Base-by-base conservation (phyloP, 2,329 filamentous ascomycete genomes). In the Scedosporium boydii region DNA sequence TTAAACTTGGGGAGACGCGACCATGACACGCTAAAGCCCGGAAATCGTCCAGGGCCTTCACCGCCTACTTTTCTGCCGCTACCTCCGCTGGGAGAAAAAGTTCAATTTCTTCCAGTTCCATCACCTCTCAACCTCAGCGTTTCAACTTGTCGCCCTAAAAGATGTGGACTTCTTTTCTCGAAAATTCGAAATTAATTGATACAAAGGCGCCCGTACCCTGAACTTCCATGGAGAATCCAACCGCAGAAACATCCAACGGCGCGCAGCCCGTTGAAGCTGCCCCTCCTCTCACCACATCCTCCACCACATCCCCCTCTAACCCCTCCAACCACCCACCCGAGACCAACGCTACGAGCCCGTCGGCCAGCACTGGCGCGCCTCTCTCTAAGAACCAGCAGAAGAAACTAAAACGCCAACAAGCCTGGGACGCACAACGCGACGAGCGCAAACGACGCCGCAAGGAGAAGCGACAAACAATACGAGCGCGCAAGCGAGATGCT, bases 301-400 rank as follows among this genome's bases (percentile, higher is more conserved):
- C 56, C 56, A 10, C 29, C 26, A 27, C 23, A 3, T 18, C 16
- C 57, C 57, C 57, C 18, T 14, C 57, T 21, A 26, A 59, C 38
- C 57, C 57, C 57, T 21, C 57, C 57, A 59, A 26, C 12, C 1
- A 16, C 12, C 10, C n/a, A 18, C n/a, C 12, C 21, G n/a, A 59
- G 6, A 18, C 57, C 57, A 44, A 21, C 38, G 57, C 10, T n/a
- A 1, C 57, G n/a, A 59, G 34, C 56, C 9, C 57, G 29, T 18
- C 38, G n/a, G 16, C 27, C 27, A 38, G n/a, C 21, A 21, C 18
- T 16, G 10, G 41, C 9, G 23, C 23, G 7, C 23, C 53, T 5
- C 46, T 62, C 1, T 62, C 60, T 18, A 98, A 98, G 70, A 96
- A 88, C 69, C 89, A 93, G 68, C 78, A 88, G 64, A 96, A 96